A percentile compares a stretch with the other conserved stretches of the same genome.
phyloP scores from a whole-genome alignment of 2,329 filamentous ascomycete species.

The Chalaropsis ovoidea region DNA sequence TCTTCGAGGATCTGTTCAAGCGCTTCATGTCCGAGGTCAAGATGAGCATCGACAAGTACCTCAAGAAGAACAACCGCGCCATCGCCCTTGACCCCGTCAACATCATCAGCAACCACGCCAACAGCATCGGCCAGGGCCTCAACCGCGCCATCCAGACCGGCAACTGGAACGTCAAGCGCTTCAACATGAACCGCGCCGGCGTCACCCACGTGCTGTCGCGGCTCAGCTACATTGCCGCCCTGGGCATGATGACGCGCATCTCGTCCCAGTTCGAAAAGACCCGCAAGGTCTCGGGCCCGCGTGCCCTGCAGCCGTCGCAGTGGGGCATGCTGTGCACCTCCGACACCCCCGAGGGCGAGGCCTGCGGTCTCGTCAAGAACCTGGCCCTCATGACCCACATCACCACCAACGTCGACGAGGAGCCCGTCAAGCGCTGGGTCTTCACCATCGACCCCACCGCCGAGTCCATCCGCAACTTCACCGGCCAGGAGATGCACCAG shows the following conservation, averaged over 20 bases:
- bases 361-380: constrained; percentile 96
- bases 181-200: constrained; percentile 95
- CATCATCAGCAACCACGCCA: constrained; percentile 73
- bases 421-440: constrained; percentile 74
- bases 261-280: constrained; percentile 99
- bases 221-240: constrained; percentile 87
- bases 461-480: constrained; percentile 57
- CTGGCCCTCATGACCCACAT: constrained; percentile 98
- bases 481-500: constrained; percentile 75
- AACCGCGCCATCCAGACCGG: constrained; percentile 94
- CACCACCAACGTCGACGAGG: constrained; percentile 90
- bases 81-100: constrained; percentile 78
- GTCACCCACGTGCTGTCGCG: constrained; percentile 94
- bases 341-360: constrained; percentile 96
- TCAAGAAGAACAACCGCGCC: constrained; percentile 86
- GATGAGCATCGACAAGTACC: constrained; percentile 84
- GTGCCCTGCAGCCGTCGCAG: constrained; percentile 91
- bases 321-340: constrained; percentile 97
- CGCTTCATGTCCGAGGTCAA: constrained; percentile 84
- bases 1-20: constrained; percentile 98
- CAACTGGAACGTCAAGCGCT: constrained; percentile 96
- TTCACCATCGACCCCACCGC: constrained; percentile 81
- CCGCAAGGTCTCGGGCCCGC: constrained; percentile 86
- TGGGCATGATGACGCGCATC: constrained; percentile 99
- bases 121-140: constrained; percentile 83